Evolutionary conservation across 2,329 filamentous ascomycete genomes (phyloP), one percentile per base, ranked within the genome.

Genomic region (Gnomoniopsis sp.): DNA sequence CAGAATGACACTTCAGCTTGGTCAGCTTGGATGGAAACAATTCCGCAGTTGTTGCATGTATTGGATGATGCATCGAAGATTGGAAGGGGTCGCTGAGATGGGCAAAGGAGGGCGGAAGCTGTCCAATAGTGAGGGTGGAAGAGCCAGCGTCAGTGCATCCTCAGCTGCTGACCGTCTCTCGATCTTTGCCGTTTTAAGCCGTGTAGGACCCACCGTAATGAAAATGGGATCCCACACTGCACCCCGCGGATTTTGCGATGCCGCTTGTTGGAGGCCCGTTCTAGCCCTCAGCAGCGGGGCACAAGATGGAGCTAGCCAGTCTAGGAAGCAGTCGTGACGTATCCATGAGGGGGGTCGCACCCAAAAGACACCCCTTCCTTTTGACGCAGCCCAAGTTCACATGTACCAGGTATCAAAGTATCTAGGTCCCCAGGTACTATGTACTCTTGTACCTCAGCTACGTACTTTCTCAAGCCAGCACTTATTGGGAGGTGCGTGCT

Each of bases 131-230:
- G 38, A n/a, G n/a, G 36, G n/a, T 46, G 53, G 49, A 48, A 49
- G 38, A 22, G 44, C 15, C 34, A 41, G 34, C 36, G 49, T 49
- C 52, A 36, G 14, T 44, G 38, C 30, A 22, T 38, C 51, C 55
- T 61, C 59, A 61, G 59, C 59, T 61, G 51, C 33, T 15, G 22
- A 38, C 51, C 55, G 51, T 21, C 55, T 46, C 48, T 34, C 49
- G 47, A 57, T 52, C 59, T 57, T 49, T 61, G 41, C 59, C 59
- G 33, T 55, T 61, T 58, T 48, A 51, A 46, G 59, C 51, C 43
- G 15, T 12, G 41, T 47, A 8, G 52, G 52, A 36, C 30, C 52
- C 43, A 19, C 43, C 52, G 52, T 48, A 48, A n/a, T 41, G 36
- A 14, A 10, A n/a, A 41, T n/a, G 2, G 17, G 36, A 41, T 41